Conservation (phyloP, 2,329 filamentous ascomycete genomes). For the Epicoccum nigrum region DNA sequence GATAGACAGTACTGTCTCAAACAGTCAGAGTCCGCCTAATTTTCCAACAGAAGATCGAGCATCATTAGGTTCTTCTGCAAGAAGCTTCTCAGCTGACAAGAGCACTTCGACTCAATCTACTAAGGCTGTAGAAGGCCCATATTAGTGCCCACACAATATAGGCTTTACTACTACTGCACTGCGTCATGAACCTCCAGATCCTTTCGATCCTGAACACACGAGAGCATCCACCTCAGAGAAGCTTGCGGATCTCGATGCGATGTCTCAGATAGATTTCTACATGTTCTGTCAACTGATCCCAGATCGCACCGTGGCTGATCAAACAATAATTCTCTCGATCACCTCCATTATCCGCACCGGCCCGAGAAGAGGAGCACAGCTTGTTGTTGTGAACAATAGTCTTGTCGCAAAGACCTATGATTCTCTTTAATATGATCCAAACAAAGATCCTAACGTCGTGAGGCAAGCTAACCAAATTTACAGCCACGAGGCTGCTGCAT, state of each 20-base stretch:
- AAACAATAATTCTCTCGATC: neutral
- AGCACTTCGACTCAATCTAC: too few relatives aligned
- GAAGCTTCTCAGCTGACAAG: too few relatives aligned
- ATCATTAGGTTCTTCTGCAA: too few relatives aligned
- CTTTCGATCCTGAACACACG: too few relatives aligned
- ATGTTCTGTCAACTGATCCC: neutral
- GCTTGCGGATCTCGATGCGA: neutral
- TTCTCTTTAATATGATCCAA: neutral
- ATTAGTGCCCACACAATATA: too few relatives aligned
- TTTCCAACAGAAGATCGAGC: too few relatives aligned
- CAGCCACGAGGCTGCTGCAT: neutral
- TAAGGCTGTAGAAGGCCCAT: too few relatives aligned
- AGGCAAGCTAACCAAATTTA: neutral
- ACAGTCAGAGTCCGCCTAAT: too few relatives aligned
- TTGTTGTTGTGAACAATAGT: neutral
- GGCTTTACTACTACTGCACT: too few relatives aligned
- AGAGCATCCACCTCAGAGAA: too few relatives aligned
- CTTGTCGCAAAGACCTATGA: neutral
- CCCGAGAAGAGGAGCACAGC: neutral
- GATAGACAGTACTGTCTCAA: too few relatives aligned
- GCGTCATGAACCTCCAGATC: too few relatives aligned
- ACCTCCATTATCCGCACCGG: neutral
- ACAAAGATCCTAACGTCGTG: neutral
- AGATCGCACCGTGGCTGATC: neutral
- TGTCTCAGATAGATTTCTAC: neutral